A percentile compares a stretch with the other conserved stretches of the same genome.
Conservation (phyloP, 768 basidiomycete genomes). For the Boletus vermiculosoides region DNA sequence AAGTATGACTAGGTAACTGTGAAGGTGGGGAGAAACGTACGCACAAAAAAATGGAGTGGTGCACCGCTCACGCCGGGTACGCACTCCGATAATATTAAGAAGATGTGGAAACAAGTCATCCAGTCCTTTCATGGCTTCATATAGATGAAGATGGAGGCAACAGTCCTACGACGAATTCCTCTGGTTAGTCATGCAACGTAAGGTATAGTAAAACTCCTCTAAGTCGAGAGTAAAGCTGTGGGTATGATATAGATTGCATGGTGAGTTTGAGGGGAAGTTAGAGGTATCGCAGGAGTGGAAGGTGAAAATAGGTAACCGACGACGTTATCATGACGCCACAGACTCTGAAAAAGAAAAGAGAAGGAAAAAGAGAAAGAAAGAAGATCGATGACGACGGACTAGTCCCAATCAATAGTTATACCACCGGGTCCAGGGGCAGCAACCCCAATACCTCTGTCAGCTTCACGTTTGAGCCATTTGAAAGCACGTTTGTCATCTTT, state of each 20-base stretch:
- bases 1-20: background rate
- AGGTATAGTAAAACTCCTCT: constrained; percentile 23
- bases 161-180: constrained; percentile 23
- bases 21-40: constrained; percentile 9
- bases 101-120: constrained; percentile 16
- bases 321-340: background rate
- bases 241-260: constrained; percentile 6
- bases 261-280: background rate
- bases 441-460: constrained; percentile 72
- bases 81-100: constrained; percentile 27
- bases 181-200: constrained; percentile 27
- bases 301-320: background rate
- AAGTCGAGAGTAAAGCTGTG: constrained; percentile 5
- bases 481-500: constrained; percentile 78
- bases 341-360: constrained; percentile 1
- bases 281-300: constrained; percentile 26
- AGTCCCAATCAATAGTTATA: constrained; percentile 79
- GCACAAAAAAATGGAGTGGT: constrained; percentile 18
- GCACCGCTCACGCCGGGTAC: constrained; percentile 2
- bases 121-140: constrained; percentile 19
- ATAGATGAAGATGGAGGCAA: constrained; percentile 12
- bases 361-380: background rate
- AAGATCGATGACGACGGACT: constrained; percentile 2
- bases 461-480: constrained; percentile 78
- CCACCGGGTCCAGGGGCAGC: constrained; percentile 64